These are phyloP conservation scores for Novymonas esmeraldas DNA, from an alignment of 208 protist species.

Conservation along the genomic window DNA sequence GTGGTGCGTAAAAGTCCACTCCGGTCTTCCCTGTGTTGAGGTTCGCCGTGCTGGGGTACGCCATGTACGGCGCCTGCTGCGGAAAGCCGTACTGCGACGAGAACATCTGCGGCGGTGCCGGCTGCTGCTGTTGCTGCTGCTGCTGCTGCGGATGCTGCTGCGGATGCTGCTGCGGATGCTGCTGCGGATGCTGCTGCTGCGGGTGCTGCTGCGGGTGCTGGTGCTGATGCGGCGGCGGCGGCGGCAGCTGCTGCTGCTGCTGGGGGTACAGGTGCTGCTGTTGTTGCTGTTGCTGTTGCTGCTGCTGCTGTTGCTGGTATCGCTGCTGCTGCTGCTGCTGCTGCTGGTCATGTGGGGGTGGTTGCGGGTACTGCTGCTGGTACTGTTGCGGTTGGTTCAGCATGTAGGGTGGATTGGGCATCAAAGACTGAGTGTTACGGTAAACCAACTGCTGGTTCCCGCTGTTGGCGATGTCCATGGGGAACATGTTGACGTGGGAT, in stretches of 20 bases:
- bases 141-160: constrained; percentile 19
- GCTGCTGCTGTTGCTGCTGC: constrained; percentile 23
- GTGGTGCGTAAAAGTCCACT: constrained; percentile 22
- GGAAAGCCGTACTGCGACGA: constrained; percentile 14
- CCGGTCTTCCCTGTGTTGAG: constrained; percentile 14
- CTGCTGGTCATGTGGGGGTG: too few relatives aligned
- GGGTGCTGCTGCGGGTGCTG: constrained; percentile 21
- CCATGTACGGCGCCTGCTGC: constrained; percentile 25
- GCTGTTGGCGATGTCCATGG: constrained; percentile 35
- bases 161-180: constrained; percentile 17
- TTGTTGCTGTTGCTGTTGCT: constrained; percentile 14
- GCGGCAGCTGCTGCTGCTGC: too few relatives aligned
- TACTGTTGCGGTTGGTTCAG: too few relatives aligned
- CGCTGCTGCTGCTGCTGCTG: too few relatives aligned
- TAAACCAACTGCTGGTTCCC: constrained; percentile 43
- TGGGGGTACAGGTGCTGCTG: constrained; percentile 12
- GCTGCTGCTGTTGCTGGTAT: too few relatives aligned
- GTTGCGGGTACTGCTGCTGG: too few relatives aligned
- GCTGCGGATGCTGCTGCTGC: constrained; percentile 19
- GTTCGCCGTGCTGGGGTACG: constrained; percentile 16
- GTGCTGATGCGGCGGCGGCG: too few relatives aligned
- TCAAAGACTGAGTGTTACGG: too few relatives aligned
- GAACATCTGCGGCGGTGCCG: constrained; percentile 13
- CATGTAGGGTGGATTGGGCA: too few relatives aligned
- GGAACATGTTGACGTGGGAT: constrained; percentile 28